Base-by-base conservation (phyloP, 345 rosid species). In the Salix caprea region DNA sequence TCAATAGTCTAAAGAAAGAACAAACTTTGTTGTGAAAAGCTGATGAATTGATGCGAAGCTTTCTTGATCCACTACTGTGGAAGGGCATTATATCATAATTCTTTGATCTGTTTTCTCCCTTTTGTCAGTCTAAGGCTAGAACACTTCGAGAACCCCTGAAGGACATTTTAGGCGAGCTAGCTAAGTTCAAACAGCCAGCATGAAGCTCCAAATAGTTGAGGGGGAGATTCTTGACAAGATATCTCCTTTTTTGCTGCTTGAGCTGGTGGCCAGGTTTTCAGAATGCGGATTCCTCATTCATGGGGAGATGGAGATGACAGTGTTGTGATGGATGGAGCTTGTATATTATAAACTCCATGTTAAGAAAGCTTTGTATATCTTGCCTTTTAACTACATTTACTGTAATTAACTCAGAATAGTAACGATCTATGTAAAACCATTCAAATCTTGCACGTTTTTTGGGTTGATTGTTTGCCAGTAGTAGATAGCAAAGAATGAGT, bases 41-140 rank as follows among this genome's bases (percentile, higher is more conserved):
- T 46, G 18, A 46, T 15, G 18, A 14, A 46, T 46, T 46, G 52
- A 7, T 6, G 64, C 1, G 44, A 70, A 7, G 34, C 44, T 9
- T 32, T 76, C 65, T 70, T 65, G 71, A 56, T 74, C 66, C 7
- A 15, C 28, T 37, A 24, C 26, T 70, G 36, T 16, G 21, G 61
- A n/a, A 52, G 36, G 36, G 6, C 28, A 28, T 37, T 37, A 16
- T 7, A n/a, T 62, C 28, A 32, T 15, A 23, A 42, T 28, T 52
- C 16, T 9, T 18, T 68, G 16, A 19, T 12, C n/a, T 18, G 23
- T 30, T 48, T 54, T 26, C 13, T 7, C 16, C 2, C 50, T 60
- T 61, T 65, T 56, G n/a, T 46, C 88, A 90, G 91, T 72, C 82
- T 13, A 90, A 83, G 87, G 79, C 72, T 73, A 80, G 61, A 72